These are phyloP conservation scores for Dactylonectria estremocensis DNA, from an alignment of 2,329 filamentous ascomycete species.

Conservation along the genomic window DNA sequence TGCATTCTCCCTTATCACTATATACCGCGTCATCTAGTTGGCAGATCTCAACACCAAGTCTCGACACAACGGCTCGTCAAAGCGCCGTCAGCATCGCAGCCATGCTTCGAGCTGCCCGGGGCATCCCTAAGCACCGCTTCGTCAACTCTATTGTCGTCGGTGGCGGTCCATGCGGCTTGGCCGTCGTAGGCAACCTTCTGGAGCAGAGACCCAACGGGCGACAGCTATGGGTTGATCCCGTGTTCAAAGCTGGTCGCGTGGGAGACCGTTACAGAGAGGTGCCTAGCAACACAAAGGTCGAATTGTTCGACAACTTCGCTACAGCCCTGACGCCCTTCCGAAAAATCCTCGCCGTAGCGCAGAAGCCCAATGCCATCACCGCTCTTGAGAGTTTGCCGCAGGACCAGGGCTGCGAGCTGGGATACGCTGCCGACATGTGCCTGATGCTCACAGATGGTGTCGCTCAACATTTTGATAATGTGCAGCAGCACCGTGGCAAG, in stretches of 20 bases:
- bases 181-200: conserved; percentile 73
- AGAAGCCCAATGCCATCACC: conserved; percentile 68
- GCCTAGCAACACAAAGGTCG: conserved; percentile 74
- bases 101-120: conserved; percentile 6
- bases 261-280: conserved; percentile 72
- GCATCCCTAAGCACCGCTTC: conserved; percentile 52
- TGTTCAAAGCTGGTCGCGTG: conserved; percentile 68
- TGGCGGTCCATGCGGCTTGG: conserved; percentile 61
- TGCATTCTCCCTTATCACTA: background rate
- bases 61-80: background rate
- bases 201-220: conserved; percentile 61
- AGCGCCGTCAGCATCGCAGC: background rate
- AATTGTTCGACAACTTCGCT: conserved; percentile 71
- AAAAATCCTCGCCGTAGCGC: conserved; percentile 63
- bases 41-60: background rate
- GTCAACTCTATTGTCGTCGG: conserved; percentile 41
- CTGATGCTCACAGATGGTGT: conserved; percentile 62
- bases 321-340: conserved; percentile 67
- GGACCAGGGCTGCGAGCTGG: conserved; percentile 70
- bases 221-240: conserved; percentile 72
- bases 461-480: conserved; percentile 53
- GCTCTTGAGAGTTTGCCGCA: conserved; percentile 68
- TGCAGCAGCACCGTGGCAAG: conserved; percentile 56
- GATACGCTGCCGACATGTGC: conserved; percentile 71
- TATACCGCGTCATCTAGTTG: background rate